Evolutionary conservation across 2,329 filamentous ascomycete genomes (phyloP), one percentile per base, ranked within the genome.

Genomic region (Ilyonectria destructans): DNA sequence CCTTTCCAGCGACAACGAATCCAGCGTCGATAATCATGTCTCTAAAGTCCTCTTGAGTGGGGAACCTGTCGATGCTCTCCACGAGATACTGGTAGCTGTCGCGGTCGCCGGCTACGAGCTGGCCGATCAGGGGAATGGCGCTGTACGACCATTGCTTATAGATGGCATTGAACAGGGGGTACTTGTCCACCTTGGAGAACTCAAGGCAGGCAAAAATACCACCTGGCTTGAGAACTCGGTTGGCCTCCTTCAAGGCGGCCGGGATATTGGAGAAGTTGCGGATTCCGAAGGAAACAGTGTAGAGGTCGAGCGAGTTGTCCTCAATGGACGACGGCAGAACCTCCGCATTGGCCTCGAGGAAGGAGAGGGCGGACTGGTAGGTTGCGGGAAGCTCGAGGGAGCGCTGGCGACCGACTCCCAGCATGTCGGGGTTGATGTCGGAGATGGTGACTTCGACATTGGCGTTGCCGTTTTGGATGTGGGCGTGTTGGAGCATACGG

Each of bases 1-100:
- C 94, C 59, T 90, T 83, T 1, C 93, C 95, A 1, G 93, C 94
- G 49, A 97, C 90, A 70, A 93, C 85, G 78, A 99, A 99, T 1
- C 96, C 96, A 3, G 94, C 96, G 29, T 91, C 89, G 73, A 88
- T 81, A 77, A 97, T 96, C 93, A 97, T 95, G 37, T 89, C 87
- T 71, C 91, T 88, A 78, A 97, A 99, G 73, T 94, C 90, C 59
- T 90, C 87, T 85, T 99, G 97, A 73, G 86, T 92, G 0, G 96
- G 97, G 80, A 98, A 98, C 55, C 89, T 86, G 83, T 98, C 95
- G 81, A 99, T 99, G 81, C 95, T 98, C 87, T 99, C 96, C 10
- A 99, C 96, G 10, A 99, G 87, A 82, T 99, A 99, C 86, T 99
- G 96, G 82, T 99, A 99, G 80, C 94, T 97, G 78, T 97, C 96